Evolutionary conservation across 345 rosid species (phyloP), one percentile per base, ranked within the genome.

Genomic region (Melaleuca alternifolia): DNA sequence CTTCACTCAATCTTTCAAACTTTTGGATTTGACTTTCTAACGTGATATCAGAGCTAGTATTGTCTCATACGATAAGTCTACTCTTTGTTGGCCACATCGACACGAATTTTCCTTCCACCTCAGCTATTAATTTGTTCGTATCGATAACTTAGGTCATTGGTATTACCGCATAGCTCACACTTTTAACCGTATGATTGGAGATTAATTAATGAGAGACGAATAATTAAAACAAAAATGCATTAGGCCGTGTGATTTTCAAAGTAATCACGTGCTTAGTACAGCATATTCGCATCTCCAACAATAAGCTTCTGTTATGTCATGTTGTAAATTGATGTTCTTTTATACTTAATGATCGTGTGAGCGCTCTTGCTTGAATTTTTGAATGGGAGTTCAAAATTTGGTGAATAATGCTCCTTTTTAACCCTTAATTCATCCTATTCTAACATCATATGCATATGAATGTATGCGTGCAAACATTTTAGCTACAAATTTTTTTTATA

Each of bases 21-120:
- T 52, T 52, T 52, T 52, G 20, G 6, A 5, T 52, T 52, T 6
- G 2, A 16, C 20, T 52, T 52, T 52, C 21, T 15, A 15, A 15
- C 21, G 14, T 52, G 54, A 2, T 16, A 51, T 52, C 16, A 52
- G 20, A 52, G 5, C 6, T 7, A 30, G 3, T 3, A 30, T 62
- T 28, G 3, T 15, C 3, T 0, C 0, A 0, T 14, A 30, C 0
- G 0, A 14, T 0, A 3, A 3, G 2, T 62, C 6, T 7, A 33
- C 76, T 15, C 11, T 30, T 15, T 52, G 15, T 52, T 18, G 54
- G 54, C 20, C 21, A 23, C 10, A 54, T 54, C 23, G 12, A 9
- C 28, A 9, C 1, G 4, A 18, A 21, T 24, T 37, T 30, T 71
- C 26, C 79, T 37, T 71, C 37, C 6, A 0, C 5, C 26, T 2